Percentiles rank a stretch among this genome's conserved stretches.
Conservation (phyloP, 371 early-diverging fungal genomes). For the Capillidium rhysosporum region DNA sequence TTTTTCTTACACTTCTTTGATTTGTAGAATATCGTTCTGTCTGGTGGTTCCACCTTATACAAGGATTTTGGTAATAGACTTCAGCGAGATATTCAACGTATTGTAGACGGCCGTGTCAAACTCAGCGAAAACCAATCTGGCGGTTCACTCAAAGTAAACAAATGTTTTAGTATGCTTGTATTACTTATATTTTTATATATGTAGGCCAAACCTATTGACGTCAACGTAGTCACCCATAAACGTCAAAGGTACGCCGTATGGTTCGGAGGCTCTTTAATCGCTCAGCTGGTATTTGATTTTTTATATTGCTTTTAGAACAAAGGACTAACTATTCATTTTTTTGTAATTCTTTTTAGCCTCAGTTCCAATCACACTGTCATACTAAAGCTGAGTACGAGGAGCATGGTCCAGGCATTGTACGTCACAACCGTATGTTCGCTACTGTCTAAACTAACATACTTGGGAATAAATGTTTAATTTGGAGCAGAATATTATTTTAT, state of each 20-base stretch:
- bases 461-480: too few species aligned
- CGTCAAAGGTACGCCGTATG: conserved; percentile 96
- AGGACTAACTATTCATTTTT: conserved; percentile 6
- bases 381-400: conserved; percentile 97
- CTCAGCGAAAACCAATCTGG: conserved; percentile 50
- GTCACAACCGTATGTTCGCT: conserved; percentile 79
- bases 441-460: conserved; percentile 4
- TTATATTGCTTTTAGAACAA: conserved; percentile 16
- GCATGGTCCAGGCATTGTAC: conserved; percentile 85
- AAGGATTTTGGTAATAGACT: conserved; percentile 89
- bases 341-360: conserved; percentile 24
- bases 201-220: conserved; percentile 69
- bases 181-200: conserved; percentile 10
- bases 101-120: conserved; percentile 63
- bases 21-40: conserved; percentile 83
- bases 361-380: conserved; percentile 84
- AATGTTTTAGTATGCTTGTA: background rate
- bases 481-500: too few species aligned
- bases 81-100: conserved; percentile 82
- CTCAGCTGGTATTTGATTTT: conserved; percentile 45
- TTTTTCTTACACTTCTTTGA: background rate
- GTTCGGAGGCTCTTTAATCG: conserved; percentile 91
- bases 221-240: conserved; percentile 93
- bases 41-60: conserved; percentile 97
- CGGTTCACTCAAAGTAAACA: conserved; percentile 28